Base-by-base conservation (phyloP, 495 filamentous ascomycete genomes). In the Niebla homalea region DNA sequence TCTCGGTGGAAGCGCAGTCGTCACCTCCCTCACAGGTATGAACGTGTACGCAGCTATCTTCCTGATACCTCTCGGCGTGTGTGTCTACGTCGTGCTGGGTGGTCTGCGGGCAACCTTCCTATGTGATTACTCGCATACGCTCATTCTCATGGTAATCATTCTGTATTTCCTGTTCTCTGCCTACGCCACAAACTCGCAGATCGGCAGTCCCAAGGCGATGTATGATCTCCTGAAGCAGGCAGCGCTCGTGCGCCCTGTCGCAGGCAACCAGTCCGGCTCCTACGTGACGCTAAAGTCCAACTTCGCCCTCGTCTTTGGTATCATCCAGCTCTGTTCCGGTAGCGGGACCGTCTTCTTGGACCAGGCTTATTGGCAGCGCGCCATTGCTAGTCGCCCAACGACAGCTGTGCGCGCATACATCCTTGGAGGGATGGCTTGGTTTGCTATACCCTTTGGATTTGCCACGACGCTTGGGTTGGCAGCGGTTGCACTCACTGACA, bases 241-340 rank as follows among this genome's bases (percentile, higher is more conserved):
- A 0, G 70, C 67, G 6, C 25, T 54, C 39, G 60, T 51, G 11
- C 68, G 66, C 48, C 75, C 74, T 1, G 64, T 78, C 6, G 62
- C 62, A 0, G 63, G 71, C 11, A 79, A 78, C 49, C 63, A 63
- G 2, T 65, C 69, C 2, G 74, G 72, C 6, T 72, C 67, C 3
- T 77, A 74, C 57, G 60, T 79, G n/a, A 67, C 74, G 4, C 71
- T 78, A 59, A 69, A 62, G 14, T 71, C 67, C 48, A 63, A 68
- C 36, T 68, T 66, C n/a, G 68, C 61, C 3, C 58, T 68, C 4
- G 59, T 68, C 19, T 72, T 73, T 48, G 67, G 62, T 2, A 54
- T 67, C 29, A 66, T 67, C 39, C 38, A 62, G 12, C 57, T 67
- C 23, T 59, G 59, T 39, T 55, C 64, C 19, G 60, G 62, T 5